A percentile compares a stretch with the other conserved stretches of the same genome.
Conservation (phyloP, 345 rosid species). For the Mercurialis annua region DNA sequence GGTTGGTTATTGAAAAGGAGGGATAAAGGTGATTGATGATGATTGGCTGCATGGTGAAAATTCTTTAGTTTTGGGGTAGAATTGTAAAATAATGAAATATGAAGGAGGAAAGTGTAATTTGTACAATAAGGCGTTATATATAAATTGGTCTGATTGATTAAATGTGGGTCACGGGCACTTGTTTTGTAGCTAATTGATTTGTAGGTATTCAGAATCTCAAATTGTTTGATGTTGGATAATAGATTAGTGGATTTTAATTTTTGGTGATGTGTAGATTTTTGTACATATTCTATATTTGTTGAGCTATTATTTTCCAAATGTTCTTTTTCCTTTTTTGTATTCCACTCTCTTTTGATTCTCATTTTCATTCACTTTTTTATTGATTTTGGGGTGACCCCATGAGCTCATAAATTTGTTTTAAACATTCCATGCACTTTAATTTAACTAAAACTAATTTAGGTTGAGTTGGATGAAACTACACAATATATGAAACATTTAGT, state of each 20-base stretch:
- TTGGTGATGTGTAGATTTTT: not conserved
- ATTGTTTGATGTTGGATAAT: not conserved
- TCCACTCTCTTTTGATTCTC: not conserved
- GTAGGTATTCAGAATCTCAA: not conserved
- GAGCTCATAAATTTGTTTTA: no score
- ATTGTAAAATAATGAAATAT: not conserved
- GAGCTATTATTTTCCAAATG: not conserved
- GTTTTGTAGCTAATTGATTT: not conserved
- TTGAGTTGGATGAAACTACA: no score
- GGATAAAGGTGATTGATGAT: not conserved
- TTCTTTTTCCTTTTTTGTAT: not conserved
- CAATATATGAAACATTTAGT: no score
- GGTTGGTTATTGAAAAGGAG: not conserved
- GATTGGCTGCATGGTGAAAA: conserved; percentile 1
- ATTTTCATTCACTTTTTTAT: no score
- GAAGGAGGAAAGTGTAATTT: not conserved
- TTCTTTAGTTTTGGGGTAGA: not conserved
- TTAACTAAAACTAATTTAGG: no score
- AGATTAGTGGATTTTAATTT: not conserved
- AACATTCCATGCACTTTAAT: no score
- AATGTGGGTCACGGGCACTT: not conserved
- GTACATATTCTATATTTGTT: not conserved
- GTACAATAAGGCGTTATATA: not conserved
- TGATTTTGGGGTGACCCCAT: no score
- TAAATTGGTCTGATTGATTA: not conserved